phyloP scores from a whole-genome alignment of 768 basidiomycete genomes.

The Candolleomyces eurysporus region DNA sequence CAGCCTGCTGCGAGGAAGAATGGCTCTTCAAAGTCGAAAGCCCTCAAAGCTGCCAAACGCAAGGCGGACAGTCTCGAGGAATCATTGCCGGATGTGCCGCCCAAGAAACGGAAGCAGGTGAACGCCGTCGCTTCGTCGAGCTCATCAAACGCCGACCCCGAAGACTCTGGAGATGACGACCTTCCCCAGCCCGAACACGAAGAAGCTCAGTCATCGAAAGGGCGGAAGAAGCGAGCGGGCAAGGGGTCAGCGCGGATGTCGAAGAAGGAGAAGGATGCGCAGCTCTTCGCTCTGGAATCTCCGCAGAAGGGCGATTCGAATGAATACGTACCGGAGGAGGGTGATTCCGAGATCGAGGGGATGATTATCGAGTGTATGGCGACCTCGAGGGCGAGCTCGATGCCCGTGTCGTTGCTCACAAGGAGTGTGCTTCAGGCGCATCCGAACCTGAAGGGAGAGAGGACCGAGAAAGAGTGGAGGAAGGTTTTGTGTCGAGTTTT shows the following conservation, averaged over 20 bases:
- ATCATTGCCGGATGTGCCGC: neutral
- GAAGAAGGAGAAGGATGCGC: neutral
- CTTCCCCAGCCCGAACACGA: neutral
- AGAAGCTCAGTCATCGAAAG: neutral
- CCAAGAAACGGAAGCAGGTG: neutral
- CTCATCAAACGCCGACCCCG: neutral
- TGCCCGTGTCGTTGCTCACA: conserved; percentile 54
- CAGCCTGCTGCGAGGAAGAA: neutral
- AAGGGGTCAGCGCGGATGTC: neutral
- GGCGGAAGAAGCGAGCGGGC: neutral
- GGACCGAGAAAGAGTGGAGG: conserved; percentile 47
- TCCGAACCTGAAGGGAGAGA: conserved; percentile 46
- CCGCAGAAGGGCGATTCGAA: neutral
- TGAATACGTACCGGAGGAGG: neutral
- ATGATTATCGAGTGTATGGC: conserved; percentile 72
- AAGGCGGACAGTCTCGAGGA: neutral
- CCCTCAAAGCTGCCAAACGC: neutral
- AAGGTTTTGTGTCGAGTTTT: conserved; percentile 49
- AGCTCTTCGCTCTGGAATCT: neutral
- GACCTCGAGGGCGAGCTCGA: conserved; percentile 66
- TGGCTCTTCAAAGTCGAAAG: neutral
- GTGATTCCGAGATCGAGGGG: conserved; percentile 51
- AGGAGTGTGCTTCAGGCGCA: conserved; percentile 50
- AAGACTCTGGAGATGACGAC: neutral
- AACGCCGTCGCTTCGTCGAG: neutral